These are phyloP conservation scores for Neurospora sp. DNA, from an alignment of 495 filamentous ascomycete genomes.

Conservation along the genomic window DNA sequence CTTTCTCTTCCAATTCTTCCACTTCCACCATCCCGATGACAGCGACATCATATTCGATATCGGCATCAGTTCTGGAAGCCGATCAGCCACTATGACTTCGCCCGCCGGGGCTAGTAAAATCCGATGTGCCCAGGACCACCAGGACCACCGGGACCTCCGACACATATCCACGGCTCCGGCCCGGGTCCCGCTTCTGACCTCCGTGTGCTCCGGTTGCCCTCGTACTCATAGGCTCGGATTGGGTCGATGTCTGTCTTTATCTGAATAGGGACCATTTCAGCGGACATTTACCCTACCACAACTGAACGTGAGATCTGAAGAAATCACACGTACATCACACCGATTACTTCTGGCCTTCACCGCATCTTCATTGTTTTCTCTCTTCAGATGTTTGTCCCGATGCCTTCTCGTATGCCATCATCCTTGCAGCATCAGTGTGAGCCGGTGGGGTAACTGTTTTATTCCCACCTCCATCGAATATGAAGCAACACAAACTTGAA, in stretches of 20 bases:
- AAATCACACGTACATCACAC: no score
- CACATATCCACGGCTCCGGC: neutral
- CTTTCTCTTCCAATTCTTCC: neutral
- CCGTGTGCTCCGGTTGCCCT: neutral
- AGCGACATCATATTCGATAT: neutral
- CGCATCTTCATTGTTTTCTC: neutral
- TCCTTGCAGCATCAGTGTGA: neutral
- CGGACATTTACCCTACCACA: neutral
- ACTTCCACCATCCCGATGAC: neutral
- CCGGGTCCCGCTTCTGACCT: neutral
- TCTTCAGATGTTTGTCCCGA: neutral
- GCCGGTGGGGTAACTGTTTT: neutral
- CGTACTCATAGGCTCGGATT: no score
- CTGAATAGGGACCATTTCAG: no score
- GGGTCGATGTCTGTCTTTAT: no score
- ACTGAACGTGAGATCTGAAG: neutral
- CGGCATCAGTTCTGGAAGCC: no score
- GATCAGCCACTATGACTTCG: no score
- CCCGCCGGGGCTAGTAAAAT: no score
- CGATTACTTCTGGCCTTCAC: no score
- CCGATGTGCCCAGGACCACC: no score
- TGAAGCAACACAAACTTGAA: neutral
- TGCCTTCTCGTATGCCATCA: neutral
- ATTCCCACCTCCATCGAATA: neutral
- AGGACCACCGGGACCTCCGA: neutral